Percentiles rank a stretch among this genome's conserved stretches.
Evolutionary conservation across 2,329 filamentous ascomycete species (phyloP).

Genomic region (Sphaerulina vaccinii): DNA sequence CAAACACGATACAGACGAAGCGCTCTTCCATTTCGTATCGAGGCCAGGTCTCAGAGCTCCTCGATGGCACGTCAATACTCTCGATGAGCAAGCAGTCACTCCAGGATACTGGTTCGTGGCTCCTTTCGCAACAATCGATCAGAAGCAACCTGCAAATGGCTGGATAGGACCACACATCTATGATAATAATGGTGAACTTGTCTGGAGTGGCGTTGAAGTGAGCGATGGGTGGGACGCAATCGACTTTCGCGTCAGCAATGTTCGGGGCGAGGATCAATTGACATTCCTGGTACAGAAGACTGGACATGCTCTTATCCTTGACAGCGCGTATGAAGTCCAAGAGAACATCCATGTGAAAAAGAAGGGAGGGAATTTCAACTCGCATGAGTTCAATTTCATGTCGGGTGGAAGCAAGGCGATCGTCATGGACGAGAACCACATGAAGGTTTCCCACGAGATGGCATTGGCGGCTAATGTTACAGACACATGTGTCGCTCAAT

Average conservation of each 20-base stretch:
- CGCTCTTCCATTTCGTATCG: too few relatives aligned
- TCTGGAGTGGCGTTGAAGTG: constrained; percentile 16
- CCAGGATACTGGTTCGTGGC: constrained; percentile 19
- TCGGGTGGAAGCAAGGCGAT: constrained; percentile 13
- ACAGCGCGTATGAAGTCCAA: constrained; percentile 6
- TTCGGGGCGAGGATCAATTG: constrained; percentile 11
- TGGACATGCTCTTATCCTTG: constrained; percentile 10
- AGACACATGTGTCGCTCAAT: constrained; percentile 13
- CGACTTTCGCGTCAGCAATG: constrained; percentile 22
- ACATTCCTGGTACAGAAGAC: constrained; percentile 10
- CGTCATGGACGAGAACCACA: constrained; percentile 12
- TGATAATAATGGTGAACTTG: constrained; percentile 13
- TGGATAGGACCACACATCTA: constrained; percentile 20
- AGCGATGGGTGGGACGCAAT: constrained; percentile 15
- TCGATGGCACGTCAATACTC: constrained; percentile 16
- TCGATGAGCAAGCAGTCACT: constrained; percentile 8
- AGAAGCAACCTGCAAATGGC: constrained; percentile 5
- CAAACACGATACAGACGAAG: too few relatives aligned
- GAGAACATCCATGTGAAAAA: constrained; percentile 2
- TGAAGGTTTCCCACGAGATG: constrained; percentile 5
- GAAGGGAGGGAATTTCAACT: constrained; percentile 9
- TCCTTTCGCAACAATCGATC: constrained; percentile 12
- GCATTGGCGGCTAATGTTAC: neutral
- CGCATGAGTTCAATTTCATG: constrained; percentile 20
- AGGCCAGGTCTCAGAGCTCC: constrained; percentile 14